Percentiles rank a stretch among this genome's conserved stretches.
phyloP scores from a whole-genome alignment of 208 protist genomes.

The Leishmania major region DNA sequence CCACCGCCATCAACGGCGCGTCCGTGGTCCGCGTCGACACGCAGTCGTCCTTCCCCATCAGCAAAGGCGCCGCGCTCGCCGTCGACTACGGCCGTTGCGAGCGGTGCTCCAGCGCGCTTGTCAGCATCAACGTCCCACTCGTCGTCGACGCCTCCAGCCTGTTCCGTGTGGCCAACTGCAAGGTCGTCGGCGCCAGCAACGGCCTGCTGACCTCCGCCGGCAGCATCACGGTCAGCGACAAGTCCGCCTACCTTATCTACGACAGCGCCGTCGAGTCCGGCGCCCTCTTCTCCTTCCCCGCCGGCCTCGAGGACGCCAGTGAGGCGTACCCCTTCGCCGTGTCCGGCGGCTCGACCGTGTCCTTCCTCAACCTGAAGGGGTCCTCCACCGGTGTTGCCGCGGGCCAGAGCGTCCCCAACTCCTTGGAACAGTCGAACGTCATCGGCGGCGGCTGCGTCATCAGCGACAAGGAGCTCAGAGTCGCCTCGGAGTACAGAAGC shows the following conservation, averaged over 20 bases:
- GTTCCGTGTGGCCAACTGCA: constrained; percentile 15
- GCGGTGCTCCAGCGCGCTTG: constrained; percentile 11
- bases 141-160: constrained; percentile 14
- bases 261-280: constrained; percentile 2
- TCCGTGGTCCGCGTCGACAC: constrained; percentile 15
- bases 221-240: not conserved
- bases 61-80: constrained; percentile 8
- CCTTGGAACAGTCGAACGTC: too few relatives aligned
- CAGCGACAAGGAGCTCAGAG: too few relatives aligned
- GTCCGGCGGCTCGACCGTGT: constrained; percentile 4
- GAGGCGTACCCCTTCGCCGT: constrained; percentile 4
- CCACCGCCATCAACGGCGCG: constrained; percentile 16
- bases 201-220: constrained; percentile 12
- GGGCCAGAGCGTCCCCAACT: too few relatives aligned
- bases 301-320: not conserved
- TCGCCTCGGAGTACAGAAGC: too few relatives aligned
- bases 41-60: constrained; percentile 10
- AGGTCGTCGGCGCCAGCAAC: not conserved
- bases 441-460: too few relatives aligned
- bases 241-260: constrained; percentile 18
- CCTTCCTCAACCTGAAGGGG: constrained; percentile 7
- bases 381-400: not conserved
- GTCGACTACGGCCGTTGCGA: constrained; percentile 18
- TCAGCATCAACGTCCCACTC: constrained; percentile 8
- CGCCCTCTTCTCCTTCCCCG: constrained; percentile 13